Evolutionary conservation across 2,329 filamentous ascomycete genomes (phyloP).

Genomic region (Monilinia fructicola): DNA sequence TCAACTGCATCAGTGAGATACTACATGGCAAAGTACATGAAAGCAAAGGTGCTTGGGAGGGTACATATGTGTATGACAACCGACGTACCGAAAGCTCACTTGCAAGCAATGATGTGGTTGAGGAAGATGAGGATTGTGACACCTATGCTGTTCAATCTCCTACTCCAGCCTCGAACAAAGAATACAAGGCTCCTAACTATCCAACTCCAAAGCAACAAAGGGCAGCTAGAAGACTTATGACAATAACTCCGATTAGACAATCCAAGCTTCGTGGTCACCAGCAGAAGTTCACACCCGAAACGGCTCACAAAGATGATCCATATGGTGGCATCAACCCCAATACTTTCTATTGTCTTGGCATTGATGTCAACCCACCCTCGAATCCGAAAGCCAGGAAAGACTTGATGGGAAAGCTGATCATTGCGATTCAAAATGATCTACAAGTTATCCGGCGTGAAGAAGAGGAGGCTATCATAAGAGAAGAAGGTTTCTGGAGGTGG

Average conservation of each 20-base stretch:
- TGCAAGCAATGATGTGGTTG: background rate
- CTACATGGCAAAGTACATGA: constrained; percentile 36
- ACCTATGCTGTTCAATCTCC: constrained; percentile 16
- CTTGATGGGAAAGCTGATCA: constrained; percentile 34
- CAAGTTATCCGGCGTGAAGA: constrained; percentile 35
- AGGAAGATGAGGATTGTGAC: constrained; percentile 10
- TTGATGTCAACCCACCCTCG: constrained; percentile 31
- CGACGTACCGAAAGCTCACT: background rate
- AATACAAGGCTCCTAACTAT: constrained; percentile 26
- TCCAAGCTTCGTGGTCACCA: constrained; percentile 29
- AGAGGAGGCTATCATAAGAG: constrained; percentile 32
- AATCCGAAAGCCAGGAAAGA: constrained; percentile 35
- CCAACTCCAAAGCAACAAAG: constrained; percentile 37
- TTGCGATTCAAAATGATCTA: constrained; percentile 36
- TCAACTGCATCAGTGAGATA: constrained; percentile 37
- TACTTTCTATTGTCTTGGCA: constrained; percentile 37
- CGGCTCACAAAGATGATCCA: constrained; percentile 23
- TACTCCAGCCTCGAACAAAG: constrained; percentile 14
- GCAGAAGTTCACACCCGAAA: constrained; percentile 27
- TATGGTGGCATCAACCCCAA: constrained; percentile 33
- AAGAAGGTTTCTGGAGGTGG: constrained; percentile 40
- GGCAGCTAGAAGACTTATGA: constrained; percentile 29
- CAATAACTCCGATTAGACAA: constrained; percentile 27
- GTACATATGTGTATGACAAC: constrained; percentile 32
- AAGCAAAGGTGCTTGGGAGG: constrained; percentile 37